A percentile compares a stretch with the other conserved stretches of the same genome.
Evolutionary conservation across 208 protist species (phyloP).

Genomic region (Polymyxa betae): DNA sequence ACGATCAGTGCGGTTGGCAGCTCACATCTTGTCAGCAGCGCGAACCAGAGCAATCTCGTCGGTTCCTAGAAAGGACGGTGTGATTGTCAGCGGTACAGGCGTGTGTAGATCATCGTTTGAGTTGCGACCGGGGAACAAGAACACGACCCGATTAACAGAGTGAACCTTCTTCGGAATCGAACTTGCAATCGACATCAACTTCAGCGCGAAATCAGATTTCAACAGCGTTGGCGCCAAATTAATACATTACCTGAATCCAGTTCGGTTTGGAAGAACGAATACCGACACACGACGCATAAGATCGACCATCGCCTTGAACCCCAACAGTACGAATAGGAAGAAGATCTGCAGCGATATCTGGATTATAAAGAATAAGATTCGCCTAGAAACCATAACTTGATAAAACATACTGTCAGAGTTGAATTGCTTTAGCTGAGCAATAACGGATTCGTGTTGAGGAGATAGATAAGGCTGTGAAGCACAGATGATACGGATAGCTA

Average conservation of each 20-base stretch:
- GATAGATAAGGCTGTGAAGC: constrained; percentile 68
- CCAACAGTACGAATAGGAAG: constrained; percentile 77
- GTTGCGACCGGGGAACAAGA: constrained; percentile 78
- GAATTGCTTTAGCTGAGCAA: neutral
- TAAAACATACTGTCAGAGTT: neutral
- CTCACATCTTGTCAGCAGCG: constrained; percentile 54
- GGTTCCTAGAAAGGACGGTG: neutral
- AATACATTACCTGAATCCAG: constrained; percentile 39
- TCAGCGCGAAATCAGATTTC: neutral
- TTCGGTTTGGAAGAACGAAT: constrained; percentile 66
- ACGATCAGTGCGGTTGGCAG: neutral
- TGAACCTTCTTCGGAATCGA: constrained; percentile 86
- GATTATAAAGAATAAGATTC: neutral
- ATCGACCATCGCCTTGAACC: constrained; percentile 93
- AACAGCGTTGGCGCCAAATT: neutral
- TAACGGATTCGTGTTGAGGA: constrained; percentile 53
- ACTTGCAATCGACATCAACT: constrained; percentile 73
- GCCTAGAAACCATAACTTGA: neutral
- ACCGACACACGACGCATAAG: constrained; percentile 88
- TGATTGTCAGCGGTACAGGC: constrained; percentile 31
- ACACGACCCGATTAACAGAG: constrained; percentile 88
- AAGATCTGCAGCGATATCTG: neutral
- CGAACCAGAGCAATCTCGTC: constrained; percentile 17
- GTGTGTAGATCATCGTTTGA: constrained; percentile 11
- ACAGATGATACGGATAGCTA: constrained; percentile 93